These are phyloP conservation scores for Dryas octopetala DNA, from an alignment of 306 rosid genomes.

Conservation along the genomic window DNA sequence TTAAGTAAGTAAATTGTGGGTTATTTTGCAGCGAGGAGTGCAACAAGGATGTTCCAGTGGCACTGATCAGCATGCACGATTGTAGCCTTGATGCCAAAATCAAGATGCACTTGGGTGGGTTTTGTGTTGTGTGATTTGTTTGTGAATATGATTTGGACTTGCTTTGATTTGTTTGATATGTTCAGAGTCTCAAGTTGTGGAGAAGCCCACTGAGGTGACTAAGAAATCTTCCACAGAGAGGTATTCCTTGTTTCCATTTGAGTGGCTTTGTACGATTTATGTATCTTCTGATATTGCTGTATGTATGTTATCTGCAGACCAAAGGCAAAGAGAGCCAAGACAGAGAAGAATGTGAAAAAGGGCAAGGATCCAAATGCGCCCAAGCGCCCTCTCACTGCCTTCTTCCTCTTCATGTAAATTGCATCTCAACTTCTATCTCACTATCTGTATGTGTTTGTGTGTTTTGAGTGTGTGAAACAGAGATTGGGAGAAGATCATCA, in stretches of 20 bases:
- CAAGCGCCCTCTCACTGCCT: slow-evolving; percentile 87
- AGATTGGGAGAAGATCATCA: no score
- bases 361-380: slow-evolving; percentile 66
- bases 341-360: slow-evolving; percentile 46
- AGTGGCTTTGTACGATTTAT: not conserved
- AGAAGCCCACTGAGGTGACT: slow-evolving; percentile 45
- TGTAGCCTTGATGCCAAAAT: slow-evolving; percentile 89
- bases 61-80: slow-evolving; percentile 71
- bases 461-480: no score
- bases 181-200: slow-evolving; percentile 73
- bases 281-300: not conserved
- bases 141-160: not conserved
- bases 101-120: slow-evolving; percentile 61
- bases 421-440: not conserved
- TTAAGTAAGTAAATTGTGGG: not conserved
- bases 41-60: slow-evolving; percentile 68
- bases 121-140: not conserved
- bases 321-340: slow-evolving; percentile 49
- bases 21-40: slow-evolving; percentile 64
- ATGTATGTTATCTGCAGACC: slow-evolving; percentile 20
- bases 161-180: not conserved
- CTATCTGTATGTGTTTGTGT: no score
- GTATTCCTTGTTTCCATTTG: slow-evolving; percentile 18
- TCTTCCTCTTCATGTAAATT: slow-evolving; percentile 64
- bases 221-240: slow-evolving; percentile 45